phyloP scores from a whole-genome alignment of 768 basidiomycete species.

The Amanita rimosa region DNA sequence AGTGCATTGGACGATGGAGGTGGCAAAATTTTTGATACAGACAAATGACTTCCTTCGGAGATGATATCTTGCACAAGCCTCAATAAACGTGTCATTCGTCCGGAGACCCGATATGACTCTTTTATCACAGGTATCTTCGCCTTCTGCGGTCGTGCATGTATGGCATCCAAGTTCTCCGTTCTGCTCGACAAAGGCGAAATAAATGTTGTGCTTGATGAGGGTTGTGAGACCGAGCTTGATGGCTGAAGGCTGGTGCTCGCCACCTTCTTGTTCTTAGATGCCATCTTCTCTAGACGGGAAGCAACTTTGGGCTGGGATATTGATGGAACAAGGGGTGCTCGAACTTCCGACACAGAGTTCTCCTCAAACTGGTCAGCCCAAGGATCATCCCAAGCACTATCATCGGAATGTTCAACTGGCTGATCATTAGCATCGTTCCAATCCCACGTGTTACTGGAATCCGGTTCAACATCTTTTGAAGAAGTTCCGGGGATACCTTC shows the following conservation, averaged over 20 bases:
- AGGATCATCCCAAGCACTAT: constrained; percentile 53
- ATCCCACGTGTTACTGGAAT: constrained; percentile 61
- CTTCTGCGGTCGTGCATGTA: constrained; percentile 12
- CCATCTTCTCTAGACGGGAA: constrained; percentile 44
- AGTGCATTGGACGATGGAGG: constrained; percentile 18
- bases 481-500: constrained; percentile 4
- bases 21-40: constrained; percentile 42
- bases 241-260: constrained; percentile 19
- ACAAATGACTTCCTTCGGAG: constrained; percentile 55
- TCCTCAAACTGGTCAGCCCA: constrained; percentile 29
- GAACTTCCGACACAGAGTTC: constrained; percentile 14
- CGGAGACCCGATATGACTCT: constrained; percentile 54
- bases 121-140: constrained; percentile 19
- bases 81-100: constrained; percentile 40
- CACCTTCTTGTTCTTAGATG: constrained; percentile 41
- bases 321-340: constrained; percentile 19
- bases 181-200: constrained; percentile 11
- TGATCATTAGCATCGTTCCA: constrained; percentile 51
- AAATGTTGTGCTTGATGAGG: constrained; percentile 11
- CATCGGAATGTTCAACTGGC: constrained; percentile 25
- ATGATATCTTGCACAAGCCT: constrained; percentile 50
- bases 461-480: constrained; percentile 12
- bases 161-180: constrained; percentile 9
- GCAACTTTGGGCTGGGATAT: constrained; percentile 38
- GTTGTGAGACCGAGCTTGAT: constrained; percentile 6